Evolutionary conservation across 257 asterid species (phyloP).

Genomic region (Nicotiana tomentosiformis): DNA sequence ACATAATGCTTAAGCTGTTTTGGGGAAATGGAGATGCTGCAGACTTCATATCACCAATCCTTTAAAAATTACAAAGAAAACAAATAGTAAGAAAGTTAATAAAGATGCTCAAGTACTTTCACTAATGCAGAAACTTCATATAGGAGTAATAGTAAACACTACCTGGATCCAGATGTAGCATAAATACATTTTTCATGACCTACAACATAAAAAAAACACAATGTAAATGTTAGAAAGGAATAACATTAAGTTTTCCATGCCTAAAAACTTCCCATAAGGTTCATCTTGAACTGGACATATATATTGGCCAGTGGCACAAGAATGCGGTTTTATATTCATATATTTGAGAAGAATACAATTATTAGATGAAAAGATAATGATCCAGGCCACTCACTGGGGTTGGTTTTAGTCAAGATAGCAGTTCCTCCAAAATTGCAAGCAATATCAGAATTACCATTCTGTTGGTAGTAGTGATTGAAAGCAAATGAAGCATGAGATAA

Average conservation of each 20-base stretch:
- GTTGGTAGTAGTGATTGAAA: slow-evolving; percentile 73
- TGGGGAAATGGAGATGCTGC: slow-evolving; percentile 22
- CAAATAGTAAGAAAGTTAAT: neutral
- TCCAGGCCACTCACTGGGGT: slow-evolving; percentile 48
- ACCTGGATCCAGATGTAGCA: slow-evolving; percentile 23
- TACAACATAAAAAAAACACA: slow-evolving; percentile 15
- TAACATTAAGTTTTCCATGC: neutral
- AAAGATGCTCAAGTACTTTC: no score
- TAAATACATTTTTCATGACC: slow-evolving; percentile 52
- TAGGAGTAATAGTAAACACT: neutral
- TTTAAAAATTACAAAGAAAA: neutral
- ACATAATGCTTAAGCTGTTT: slow-evolving; percentile 5
- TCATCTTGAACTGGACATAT: no score
- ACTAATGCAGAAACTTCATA: neutral
- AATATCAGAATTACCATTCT: slow-evolving; percentile 63
- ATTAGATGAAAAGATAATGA: neutral
- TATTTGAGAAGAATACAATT: neutral
- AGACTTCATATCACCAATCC: slow-evolving; percentile 24
- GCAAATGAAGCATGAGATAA: slow-evolving; percentile 72
- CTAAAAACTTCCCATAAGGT: neutral
- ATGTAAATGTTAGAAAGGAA: neutral
- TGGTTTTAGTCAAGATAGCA: slow-evolving; percentile 37
- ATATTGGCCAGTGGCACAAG: neutral
- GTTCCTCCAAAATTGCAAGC: slow-evolving; percentile 92
- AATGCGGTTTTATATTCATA: neutral